Conservation (phyloP, 177 flowering plant genomes). For the Telopea speciosissima region DNA sequence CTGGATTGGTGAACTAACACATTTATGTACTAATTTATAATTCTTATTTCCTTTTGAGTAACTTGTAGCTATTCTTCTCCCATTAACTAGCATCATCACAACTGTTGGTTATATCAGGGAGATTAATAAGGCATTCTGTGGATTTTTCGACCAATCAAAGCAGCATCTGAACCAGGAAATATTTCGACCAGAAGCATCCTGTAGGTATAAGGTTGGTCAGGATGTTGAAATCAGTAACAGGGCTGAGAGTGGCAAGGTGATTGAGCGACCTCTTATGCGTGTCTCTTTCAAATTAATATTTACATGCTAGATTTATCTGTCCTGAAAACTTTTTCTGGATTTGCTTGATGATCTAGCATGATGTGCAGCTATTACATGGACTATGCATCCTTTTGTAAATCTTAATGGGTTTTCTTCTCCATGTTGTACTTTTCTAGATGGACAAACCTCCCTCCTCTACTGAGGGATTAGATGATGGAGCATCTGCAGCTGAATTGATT, state of each 20-base stretch:
- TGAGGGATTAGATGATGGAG: constrained; percentile 17
- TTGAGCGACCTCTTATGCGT: background rate
- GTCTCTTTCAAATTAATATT: too few species aligned
- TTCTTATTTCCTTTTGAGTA: too few species aligned
- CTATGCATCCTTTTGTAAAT: too few species aligned
- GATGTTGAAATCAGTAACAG: background rate
- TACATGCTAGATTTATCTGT: too few species aligned
- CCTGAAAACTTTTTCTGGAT: too few species aligned
- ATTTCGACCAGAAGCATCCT: constrained; percentile 19
- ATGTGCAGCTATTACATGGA: too few species aligned
- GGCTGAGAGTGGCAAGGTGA: constrained; percentile 17
- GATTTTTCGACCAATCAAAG: constrained; percentile 59
- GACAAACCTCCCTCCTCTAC: constrained; percentile 20
- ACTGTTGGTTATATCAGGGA: constrained; percentile 48
- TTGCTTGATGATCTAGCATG: too few species aligned
- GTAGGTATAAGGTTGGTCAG: constrained; percentile 13
- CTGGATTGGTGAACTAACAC: too few species aligned
- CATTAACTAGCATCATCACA: background rate
- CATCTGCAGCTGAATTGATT: constrained; percentile 1
- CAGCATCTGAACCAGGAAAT: constrained; percentile 23
- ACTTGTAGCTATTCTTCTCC: background rate
- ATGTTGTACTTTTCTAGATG: constrained; percentile 6
- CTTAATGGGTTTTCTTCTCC: too few species aligned
- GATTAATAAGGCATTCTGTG: constrained; percentile 85
- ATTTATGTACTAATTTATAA: too few species aligned